Evolutionary conservation across 176 grass and related monocot genomes (phyloP).

Genomic region (Elymus sibiricus): DNA sequence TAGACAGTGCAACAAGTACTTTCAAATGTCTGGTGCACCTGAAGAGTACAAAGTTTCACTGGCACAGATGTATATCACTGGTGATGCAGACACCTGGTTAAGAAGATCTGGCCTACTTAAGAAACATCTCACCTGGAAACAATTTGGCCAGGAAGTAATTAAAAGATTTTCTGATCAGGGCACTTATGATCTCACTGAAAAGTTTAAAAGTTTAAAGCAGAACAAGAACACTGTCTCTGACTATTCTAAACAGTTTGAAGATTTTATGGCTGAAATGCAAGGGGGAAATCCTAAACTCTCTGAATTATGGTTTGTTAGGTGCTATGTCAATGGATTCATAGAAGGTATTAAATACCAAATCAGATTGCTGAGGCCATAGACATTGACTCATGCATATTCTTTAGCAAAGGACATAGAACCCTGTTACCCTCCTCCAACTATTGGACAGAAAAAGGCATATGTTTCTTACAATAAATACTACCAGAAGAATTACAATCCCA

Average conservation of each 20-base stretch:
- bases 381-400: too few relatives aligned
- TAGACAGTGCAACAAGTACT: too few relatives aligned
- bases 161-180: too few relatives aligned
- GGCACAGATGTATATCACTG: background rate
- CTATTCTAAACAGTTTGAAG: background rate
- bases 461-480: too few relatives aligned
- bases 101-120: too few relatives aligned
- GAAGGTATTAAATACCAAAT: background rate
- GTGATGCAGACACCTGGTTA: background rate
- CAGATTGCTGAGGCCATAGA: fast-evolving
- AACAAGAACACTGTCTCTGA: background rate
- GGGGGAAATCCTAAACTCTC: background rate
- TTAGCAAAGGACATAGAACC: too few relatives aligned
- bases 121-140: too few relatives aligned
- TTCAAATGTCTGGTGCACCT: background rate
- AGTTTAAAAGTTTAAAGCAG: background rate
- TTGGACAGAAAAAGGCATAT: too few relatives aligned
- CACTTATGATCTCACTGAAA: background rate
- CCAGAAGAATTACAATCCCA: too few relatives aligned
- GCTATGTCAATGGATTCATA: background rate
- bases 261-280: background rate
- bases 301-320: background rate
- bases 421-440: too few relatives aligned
- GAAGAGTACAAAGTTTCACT: background rate
- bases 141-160: too few relatives aligned